These are phyloP conservation scores for Monosporascus sp. DNA, from an alignment of 2,329 filamentous ascomycete genomes.

Conservation along the genomic window DNA sequence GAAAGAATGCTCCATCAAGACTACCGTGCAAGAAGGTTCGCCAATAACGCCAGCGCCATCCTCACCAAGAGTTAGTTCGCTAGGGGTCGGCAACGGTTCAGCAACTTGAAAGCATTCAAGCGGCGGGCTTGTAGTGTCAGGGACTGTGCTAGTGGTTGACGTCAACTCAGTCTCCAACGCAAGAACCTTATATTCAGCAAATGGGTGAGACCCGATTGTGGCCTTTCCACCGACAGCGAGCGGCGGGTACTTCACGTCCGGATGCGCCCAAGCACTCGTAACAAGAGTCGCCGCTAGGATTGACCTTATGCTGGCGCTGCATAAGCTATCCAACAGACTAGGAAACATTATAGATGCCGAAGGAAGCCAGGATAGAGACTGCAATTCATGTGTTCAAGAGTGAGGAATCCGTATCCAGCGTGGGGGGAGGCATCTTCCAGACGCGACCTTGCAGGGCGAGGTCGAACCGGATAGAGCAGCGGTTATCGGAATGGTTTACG, in stretches of 20 bases:
- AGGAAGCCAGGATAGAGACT: too few relatives aligned
- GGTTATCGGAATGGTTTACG: too few relatives aligned
- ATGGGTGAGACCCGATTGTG: constrained; percentile 13
- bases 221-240: constrained; percentile 2
- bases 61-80: constrained; percentile 13
- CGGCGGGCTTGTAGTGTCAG: constrained; percentile 8
- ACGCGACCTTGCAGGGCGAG: too few relatives aligned
- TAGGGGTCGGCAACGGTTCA: constrained; percentile 54
- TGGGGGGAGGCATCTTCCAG: too few relatives aligned
- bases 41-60: constrained; percentile 14
- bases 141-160: constrained; percentile 5
- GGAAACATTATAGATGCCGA: background rate
- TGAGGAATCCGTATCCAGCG: too few relatives aligned
- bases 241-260: constrained; percentile 9
- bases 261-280: constrained; percentile 9
- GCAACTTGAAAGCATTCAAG: constrained; percentile 66
- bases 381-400: too few relatives aligned
- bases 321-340: background rate
- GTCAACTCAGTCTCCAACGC: constrained; percentile 2
- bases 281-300: constrained; percentile 7
- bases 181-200: constrained; percentile 15
- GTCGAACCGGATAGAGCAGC: too few relatives aligned
- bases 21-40: constrained; percentile 39
- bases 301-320: constrained; percentile 6
- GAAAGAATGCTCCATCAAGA: constrained; percentile 69